Evolutionary conservation across 2,329 filamentous ascomycete species (phyloP).

Genomic region (Fusarium foetens): DNA sequence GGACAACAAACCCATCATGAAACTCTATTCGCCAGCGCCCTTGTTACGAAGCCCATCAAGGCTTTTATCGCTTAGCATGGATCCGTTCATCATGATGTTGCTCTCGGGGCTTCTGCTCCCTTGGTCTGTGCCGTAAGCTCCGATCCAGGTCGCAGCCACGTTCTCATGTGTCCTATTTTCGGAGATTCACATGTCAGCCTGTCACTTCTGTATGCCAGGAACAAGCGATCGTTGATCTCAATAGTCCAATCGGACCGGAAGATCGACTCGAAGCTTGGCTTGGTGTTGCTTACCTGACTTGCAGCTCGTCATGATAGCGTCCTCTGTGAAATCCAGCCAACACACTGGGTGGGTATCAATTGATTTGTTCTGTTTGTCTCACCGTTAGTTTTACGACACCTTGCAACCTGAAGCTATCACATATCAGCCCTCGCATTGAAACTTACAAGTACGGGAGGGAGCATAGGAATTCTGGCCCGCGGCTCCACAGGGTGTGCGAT

Average conservation of each 20-base stretch:
- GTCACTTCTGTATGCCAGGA: constrained; percentile 3
- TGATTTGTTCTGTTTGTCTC: constrained; percentile 71
- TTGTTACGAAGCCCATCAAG: constrained; percentile 17
- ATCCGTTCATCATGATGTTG: constrained; percentile 29
- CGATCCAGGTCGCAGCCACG: constrained; percentile 72
- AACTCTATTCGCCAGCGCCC: constrained; percentile 26
- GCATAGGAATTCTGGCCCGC: constrained; percentile 81
- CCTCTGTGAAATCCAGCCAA: constrained; percentile 93
- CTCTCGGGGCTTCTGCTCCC: constrained; percentile 32
- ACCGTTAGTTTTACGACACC: constrained; percentile 26
- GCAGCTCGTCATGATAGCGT: constrained; percentile 92
- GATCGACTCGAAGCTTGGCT: not conserved
- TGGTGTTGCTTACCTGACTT: constrained; percentile 76
- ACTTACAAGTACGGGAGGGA: constrained; percentile 89
- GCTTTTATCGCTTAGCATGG: constrained; percentile 22
- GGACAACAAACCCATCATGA: constrained; percentile 12
- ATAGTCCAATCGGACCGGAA: constrained; percentile 13
- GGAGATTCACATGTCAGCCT: constrained; percentile 35
- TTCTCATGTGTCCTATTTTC: constrained; percentile 74
- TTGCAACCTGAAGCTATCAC: not conserved
- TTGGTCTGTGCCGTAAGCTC: constrained; percentile 42
- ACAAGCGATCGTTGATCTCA: constrained; percentile 4
- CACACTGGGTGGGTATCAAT: constrained; percentile 88
- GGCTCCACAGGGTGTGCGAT: constrained; percentile 85
- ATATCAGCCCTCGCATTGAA: not conserved